Conservation (phyloP, 1,284 basidiomycete genomes). For the Volvariella volvacea region DNA sequence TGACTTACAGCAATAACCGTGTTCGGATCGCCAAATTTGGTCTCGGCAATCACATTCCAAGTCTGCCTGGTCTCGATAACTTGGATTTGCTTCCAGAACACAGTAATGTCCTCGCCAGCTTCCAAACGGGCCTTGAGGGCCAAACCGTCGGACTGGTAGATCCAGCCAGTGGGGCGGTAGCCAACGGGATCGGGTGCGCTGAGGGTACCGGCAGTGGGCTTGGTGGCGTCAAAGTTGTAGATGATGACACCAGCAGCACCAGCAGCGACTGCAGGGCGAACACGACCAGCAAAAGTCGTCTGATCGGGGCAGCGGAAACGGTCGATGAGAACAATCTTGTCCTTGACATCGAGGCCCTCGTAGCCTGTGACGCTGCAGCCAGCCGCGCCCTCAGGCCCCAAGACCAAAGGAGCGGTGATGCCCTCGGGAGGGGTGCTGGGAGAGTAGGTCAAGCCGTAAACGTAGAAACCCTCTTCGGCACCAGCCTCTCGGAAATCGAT, state of each 20-base stretch:
- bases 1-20: not conserved
- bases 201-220: not conserved
- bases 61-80: not conserved
- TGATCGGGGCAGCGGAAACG: not conserved
- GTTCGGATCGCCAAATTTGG: not conserved
- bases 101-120: not conserved
- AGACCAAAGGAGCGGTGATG: not conserved
- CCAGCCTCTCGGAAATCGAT: not conserved
- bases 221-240: not conserved
- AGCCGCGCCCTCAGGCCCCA: not conserved
- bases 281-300: not conserved
- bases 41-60: not conserved
- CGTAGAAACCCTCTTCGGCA: not conserved
- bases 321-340: not conserved
- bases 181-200: not conserved
- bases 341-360: not conserved
- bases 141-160: not conserved
- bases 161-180: not conserved
- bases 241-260: constrained; percentile 1
- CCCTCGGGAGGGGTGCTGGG: not conserved
- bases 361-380: not conserved
- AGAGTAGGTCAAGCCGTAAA: not conserved
- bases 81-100: not conserved
- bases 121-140: not conserved
- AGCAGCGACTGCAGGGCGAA: not conserved